Evolutionary conservation across 768 basidiomycete genomes (phyloP), one percentile per base, ranked within the genome.

Genomic region (Termitomyces bulborhizus): DNA sequence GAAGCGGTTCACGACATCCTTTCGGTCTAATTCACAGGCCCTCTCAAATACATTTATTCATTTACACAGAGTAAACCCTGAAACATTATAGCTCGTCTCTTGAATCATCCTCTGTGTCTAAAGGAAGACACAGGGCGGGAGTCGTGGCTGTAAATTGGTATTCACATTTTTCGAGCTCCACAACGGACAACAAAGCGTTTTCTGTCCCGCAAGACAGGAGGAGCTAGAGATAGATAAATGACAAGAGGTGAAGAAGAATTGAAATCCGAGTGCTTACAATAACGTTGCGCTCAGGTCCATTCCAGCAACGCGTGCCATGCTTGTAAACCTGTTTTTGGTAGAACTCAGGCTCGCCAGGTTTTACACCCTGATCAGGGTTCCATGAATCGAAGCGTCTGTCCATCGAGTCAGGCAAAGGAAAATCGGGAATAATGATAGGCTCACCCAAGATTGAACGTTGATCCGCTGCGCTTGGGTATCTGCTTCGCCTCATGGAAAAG

Each of bases 151-250:
- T 90, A 64, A 93, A 81, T 65, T 86, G 83, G 64, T 98, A 98
- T 69, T 95, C 93, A 73, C 96, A 98, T 73, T 98, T 98, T 71
- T 98, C 94, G 18, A 95, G 79, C 71, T 99, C 97, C 44, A 80
- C 78, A 4, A 98, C 84, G 1, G 84, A 80, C 13, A 86, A 70
- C 34, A 99, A 69, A 3, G 77, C 79, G 64, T 98, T 98, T 64
- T 94, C 88, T 1, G 79, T 84, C 4, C 93, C 97, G 62, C 97
- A 99, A 2, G 82, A 75, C 51, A 97, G 71, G 46, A 90, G 72
- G 29, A 99, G 80, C 90, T 95, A 57, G 55, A 44, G 18, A 13
- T n/a, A 31, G 46, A 26, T 49, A 50, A 46, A 55, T 58, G 7
- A 65, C 58, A 29, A 45, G 3, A 46, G 29, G 24, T 39, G 37